Percentiles rank a stretch among this genome's conserved stretches.
phyloP scores from a whole-genome alignment of 306 rosid genomes.

The Prunus padus region DNA sequence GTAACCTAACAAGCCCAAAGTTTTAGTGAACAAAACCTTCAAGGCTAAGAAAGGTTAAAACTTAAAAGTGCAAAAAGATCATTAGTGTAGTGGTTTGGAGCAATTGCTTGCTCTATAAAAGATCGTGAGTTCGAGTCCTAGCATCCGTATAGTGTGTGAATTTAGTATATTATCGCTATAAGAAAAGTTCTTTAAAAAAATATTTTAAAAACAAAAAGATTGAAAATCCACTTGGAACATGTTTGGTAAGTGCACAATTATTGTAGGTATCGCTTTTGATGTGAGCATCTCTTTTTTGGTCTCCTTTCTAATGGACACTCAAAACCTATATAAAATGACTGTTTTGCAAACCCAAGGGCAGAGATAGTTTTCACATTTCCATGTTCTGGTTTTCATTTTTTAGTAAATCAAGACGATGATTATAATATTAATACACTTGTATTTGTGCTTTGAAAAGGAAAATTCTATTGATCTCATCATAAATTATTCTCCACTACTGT shows the following conservation, averaged over 20 bases:
- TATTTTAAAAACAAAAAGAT: neutral
- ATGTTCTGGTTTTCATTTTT: neutral
- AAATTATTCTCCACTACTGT: too few relatives aligned
- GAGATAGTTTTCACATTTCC: neutral
- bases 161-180: too few relatives aligned
- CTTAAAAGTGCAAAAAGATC: too few relatives aligned
- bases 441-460: neutral
- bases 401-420: neutral
- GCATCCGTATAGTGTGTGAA: fast-evolving
- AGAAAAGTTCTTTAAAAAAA: too few relatives aligned
- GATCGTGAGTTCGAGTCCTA: fast-evolving
- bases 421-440: neutral
- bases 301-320: neutral
- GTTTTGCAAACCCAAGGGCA: neutral
- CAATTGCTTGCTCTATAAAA: too few relatives aligned
- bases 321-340: neutral
- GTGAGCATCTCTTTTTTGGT: neutral
- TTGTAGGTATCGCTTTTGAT: neutral
- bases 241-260: neutral
- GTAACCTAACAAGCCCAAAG: neutral
- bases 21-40: neutral
- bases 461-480: neutral
- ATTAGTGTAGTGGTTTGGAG: too few relatives aligned
- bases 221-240: neutral
- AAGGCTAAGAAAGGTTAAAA: neutral